Conservation (phyloP, 2,329 filamentous ascomycete genomes). For the Cordyceps militaris region DNA sequence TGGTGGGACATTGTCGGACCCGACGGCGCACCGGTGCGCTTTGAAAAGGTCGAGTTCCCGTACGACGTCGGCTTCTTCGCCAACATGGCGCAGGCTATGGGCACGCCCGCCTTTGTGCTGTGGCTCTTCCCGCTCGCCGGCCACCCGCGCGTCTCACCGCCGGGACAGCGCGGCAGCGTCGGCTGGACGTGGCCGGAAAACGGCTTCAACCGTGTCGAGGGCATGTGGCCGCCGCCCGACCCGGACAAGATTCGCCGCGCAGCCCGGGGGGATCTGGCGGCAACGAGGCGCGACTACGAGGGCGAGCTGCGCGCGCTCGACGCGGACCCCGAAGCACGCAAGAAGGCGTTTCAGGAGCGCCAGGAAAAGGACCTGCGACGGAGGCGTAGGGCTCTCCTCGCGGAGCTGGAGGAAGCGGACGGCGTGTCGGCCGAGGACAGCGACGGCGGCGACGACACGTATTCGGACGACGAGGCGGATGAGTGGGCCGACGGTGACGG, state of each 20-base stretch:
- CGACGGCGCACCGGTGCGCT: constrained; percentile 36
- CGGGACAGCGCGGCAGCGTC: constrained; percentile 25
- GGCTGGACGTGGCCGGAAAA: constrained; percentile 67
- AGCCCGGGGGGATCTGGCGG: constrained; percentile 29
- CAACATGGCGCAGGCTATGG: constrained; percentile 73
- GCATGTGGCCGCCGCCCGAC: constrained; percentile 57
- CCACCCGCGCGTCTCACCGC: constrained; percentile 35
- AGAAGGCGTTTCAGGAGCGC: constrained; percentile 42
- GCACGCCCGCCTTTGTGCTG: constrained; percentile 53
- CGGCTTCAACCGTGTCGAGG: constrained; percentile 60
- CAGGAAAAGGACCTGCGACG: constrained; percentile 40
- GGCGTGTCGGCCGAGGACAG: constrained; percentile 43
- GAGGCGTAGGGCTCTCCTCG: constrained; percentile 35
- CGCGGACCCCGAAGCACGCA: constrained; percentile 36
- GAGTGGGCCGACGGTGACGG: constrained; percentile 70
- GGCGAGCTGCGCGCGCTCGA: constrained; percentile 29
- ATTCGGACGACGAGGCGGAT: constrained; percentile 34
- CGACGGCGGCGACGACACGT: constrained; percentile 36
- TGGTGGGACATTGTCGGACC: constrained; percentile 35
- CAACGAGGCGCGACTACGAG: constrained; percentile 27
- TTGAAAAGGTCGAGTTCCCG: constrained; percentile 67
- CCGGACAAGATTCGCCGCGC: constrained; percentile 51
- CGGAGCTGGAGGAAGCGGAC: constrained; percentile 47
- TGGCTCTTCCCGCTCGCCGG: constrained; percentile 66
- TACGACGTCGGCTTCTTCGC: constrained; percentile 71